Base-by-base conservation (phyloP, 2,329 filamentous ascomycete species). In the Penicillium sp. region DNA sequence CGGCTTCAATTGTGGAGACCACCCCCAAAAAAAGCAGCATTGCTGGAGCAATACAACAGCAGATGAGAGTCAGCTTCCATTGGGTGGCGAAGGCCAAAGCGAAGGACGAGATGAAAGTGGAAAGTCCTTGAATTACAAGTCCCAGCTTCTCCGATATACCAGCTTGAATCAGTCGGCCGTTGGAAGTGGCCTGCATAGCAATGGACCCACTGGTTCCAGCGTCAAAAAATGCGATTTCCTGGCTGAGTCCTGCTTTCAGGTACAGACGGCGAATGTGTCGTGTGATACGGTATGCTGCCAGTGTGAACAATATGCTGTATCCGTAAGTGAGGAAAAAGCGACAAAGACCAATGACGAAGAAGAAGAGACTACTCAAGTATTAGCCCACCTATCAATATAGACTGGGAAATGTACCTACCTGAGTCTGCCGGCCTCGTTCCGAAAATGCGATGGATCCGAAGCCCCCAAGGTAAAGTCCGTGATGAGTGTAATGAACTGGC, bases 291-390 rank as follows among this genome's bases (percentile, higher is more conserved):
- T 49, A 46, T 10, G 53, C 46, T 3, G 41, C 44, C 9, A 49
- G 29, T 35, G 51, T 54, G 43, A 49, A 39, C 14, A 49, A 34
- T 13, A 64, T 60, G 18, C 58, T 66, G 37, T 65, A 65, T 27
- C 62, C 53, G 34, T 71, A 72, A 6, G 63, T 63, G 11, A 70
- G 49, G 13, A 63, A 48, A 14, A 72, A 62, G 12, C 64, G 64
- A 8, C 59, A 69, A 18, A 69, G 50, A 12, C 68, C 69, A 22
- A 72, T 63, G 40, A 70, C 66, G 7, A 72, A 58, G 50, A 72
- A 70, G 44, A 61, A 70, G n/a, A 71, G 52, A 14, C 62, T 65
- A 16, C 46, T 46, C 18, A 31, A 12, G 18, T 11, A 19, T 48
- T 37, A 48, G 46, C 14, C n/a, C 18, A 12, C n/a, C 12, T 27